These are phyloP conservation scores for Hypoxylon crocopeplum DNA, from an alignment of 495 filamentous ascomycete species.

Conservation along the genomic window DNA sequence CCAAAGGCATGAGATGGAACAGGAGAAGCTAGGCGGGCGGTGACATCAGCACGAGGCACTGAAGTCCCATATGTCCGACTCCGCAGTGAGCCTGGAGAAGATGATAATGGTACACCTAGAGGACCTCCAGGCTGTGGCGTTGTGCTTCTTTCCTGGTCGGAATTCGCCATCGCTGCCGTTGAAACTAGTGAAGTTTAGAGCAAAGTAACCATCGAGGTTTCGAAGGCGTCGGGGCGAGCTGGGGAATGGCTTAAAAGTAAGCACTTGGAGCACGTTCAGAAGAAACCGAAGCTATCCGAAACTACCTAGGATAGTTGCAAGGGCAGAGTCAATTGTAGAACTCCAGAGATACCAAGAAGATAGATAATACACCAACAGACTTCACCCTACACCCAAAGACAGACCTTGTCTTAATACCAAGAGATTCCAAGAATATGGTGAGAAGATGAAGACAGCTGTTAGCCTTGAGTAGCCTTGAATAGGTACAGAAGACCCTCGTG, in stretches of 20 bases:
- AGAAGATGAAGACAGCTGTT: conserved; percentile 3
- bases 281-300: conserved; percentile 9
- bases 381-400: neutral
- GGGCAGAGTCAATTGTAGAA: conserved; percentile 15
- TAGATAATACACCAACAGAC: neutral
- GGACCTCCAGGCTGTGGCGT: conserved; percentile 40
- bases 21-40: conserved; percentile 75
- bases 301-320: conserved; percentile 1
- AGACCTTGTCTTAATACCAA: conserved; percentile 12
- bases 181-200: conserved; percentile 2
- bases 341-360: neutral
- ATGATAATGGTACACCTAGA: conserved; percentile 49
- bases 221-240: conserved; percentile 4
- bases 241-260: neutral
- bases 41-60: conserved; percentile 68
- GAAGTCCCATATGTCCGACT: conserved; percentile 50
- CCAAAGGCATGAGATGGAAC: conserved; percentile 61
- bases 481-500: conserved; percentile 16
- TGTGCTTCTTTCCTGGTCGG: conserved; percentile 38
- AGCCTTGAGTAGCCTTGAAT: neutral
- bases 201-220: conserved; percentile 16
- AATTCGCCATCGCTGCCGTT: conserved; percentile 33
- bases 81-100: conserved; percentile 55
- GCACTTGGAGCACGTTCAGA: neutral
- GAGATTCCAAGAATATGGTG: conserved; percentile 10